A percentile compares a stretch with the other conserved stretches of the same genome.
Conservation (phyloP, 371 early-diverging fungal species). For the Lichtheimia ramosa region DNA sequence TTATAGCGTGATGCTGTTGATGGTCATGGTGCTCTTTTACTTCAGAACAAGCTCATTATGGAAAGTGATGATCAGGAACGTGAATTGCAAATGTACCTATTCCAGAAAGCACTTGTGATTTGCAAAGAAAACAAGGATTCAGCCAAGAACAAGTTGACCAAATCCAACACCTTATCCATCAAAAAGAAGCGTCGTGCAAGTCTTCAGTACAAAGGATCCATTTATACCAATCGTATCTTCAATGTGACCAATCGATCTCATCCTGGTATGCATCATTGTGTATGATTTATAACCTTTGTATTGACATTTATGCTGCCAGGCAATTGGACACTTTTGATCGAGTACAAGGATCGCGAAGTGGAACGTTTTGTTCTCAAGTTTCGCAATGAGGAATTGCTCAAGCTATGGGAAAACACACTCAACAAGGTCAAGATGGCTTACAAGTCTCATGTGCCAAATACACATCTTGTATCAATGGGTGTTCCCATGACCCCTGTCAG, state of each 20-base stretch:
- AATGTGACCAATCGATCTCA: conserved; percentile 20
- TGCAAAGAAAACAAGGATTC: conserved; percentile 71
- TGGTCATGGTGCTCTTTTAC: conserved; percentile 78
- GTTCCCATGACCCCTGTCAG: conserved; percentile 23
- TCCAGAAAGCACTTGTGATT: conserved; percentile 86
- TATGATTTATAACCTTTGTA: not conserved
- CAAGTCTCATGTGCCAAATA: conserved; percentile 23
- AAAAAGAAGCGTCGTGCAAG: conserved; percentile 49
- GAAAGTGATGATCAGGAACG: conserved; percentile 70
- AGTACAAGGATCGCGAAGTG: conserved; percentile 74
- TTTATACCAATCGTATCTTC: conserved; percentile 17
- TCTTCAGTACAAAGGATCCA: conserved; percentile 75
- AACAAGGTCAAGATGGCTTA: conserved; percentile 37
- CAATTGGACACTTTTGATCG: conserved; percentile 64
- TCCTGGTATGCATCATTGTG: conserved; percentile 1
- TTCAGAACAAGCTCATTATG: conserved; percentile 84
- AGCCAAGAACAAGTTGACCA: conserved; percentile 28
- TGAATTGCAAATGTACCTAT: conserved; percentile 81
- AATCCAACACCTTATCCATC: conserved; percentile 37
- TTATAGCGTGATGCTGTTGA: conserved; percentile 25
- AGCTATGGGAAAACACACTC: conserved; percentile 79
- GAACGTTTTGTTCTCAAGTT: conserved; percentile 84
- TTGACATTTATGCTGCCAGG: conserved; percentile 13
- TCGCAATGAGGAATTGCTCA: conserved; percentile 87
- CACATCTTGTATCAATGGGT: conserved; percentile 30